Evolutionary conservation across 495 filamentous ascomycete genomes (phyloP).

Genomic region (Xylaria scruposa): DNA sequence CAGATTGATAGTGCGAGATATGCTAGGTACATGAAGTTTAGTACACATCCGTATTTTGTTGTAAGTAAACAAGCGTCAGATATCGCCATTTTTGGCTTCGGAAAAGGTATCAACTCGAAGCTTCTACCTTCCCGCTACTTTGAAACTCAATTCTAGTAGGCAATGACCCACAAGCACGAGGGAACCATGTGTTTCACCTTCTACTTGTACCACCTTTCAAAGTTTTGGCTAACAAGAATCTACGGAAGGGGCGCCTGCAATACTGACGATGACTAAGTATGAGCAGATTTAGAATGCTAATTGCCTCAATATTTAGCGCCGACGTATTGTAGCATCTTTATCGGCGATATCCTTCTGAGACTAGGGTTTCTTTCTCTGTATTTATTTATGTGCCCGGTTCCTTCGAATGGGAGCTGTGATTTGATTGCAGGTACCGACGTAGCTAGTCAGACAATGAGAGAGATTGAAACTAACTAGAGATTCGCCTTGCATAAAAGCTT

Average conservation of each 20-base stretch:
- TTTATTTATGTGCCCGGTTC: neutral
- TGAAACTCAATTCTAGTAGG: neutral
- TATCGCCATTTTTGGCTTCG: neutral
- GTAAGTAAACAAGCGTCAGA: neutral
- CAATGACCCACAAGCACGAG: slow-evolving; percentile 15
- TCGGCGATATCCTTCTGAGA: neutral
- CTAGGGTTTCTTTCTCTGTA: neutral
- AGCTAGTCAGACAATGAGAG: neutral
- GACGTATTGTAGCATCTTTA: no score
- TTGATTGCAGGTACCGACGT: no score
- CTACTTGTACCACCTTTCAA: slow-evolving; percentile 10
- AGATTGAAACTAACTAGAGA: neutral
- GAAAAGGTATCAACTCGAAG: neutral
- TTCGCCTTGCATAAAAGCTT: neutral
- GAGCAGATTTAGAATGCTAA: neutral
- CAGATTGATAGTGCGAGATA: neutral
- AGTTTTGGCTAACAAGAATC: neutral
- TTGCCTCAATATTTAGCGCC: neutral
- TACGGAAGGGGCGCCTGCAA: neutral
- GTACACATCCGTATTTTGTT: no score
- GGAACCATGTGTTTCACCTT: slow-evolving; percentile 21
- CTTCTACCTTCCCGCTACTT: slow-evolving; percentile 12
- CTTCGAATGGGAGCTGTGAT: neutral
- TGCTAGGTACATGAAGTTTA: neutral
- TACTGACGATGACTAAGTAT: neutral